These are phyloP conservation scores for Teunomyces cretensis DNA, from an alignment of 805 yeast genomes.

Conservation along the genomic window DNA sequence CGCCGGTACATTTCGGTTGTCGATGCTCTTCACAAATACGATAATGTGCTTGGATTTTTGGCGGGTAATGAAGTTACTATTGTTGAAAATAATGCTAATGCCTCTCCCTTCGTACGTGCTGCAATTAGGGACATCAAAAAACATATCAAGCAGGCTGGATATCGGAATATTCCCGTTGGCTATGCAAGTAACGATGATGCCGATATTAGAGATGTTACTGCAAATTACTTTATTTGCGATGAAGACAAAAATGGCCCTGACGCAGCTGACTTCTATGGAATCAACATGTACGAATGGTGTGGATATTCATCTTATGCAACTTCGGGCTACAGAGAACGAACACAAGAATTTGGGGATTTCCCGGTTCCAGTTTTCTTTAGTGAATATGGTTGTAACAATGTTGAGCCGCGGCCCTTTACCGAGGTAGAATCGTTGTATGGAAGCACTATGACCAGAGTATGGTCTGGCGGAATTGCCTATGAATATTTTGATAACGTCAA, in stretches of 20 bases:
- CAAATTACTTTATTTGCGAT: conserved; percentile 34
- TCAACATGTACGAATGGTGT: conserved; percentile 45
- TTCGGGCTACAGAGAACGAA: conserved; percentile 38
- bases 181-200: conserved; percentile 29
- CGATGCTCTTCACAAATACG: no score
- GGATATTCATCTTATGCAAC: conserved; percentile 37
- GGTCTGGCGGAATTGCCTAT: conserved; percentile 41
- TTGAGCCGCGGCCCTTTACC: conserved; percentile 38
- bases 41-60: no score
- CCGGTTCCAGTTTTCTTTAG: conserved; percentile 40
- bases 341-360: conserved; percentile 25
- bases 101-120: no score
- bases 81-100: no score
- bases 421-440: conserved; percentile 38
- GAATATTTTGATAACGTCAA: conserved; percentile 37
- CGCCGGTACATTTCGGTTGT: no score
- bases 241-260: conserved; percentile 7
- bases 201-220: conserved; percentile 23
- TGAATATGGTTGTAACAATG: conserved; percentile 39
- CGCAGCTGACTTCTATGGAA: conserved; percentile 33
- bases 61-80: no score
- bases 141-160: no score
- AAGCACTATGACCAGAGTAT: conserved; percentile 31
- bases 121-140: no score
- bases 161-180: no score